Base-by-base conservation (phyloP, 176 grass and related monocot species). In the Bromus sterilis region DNA sequence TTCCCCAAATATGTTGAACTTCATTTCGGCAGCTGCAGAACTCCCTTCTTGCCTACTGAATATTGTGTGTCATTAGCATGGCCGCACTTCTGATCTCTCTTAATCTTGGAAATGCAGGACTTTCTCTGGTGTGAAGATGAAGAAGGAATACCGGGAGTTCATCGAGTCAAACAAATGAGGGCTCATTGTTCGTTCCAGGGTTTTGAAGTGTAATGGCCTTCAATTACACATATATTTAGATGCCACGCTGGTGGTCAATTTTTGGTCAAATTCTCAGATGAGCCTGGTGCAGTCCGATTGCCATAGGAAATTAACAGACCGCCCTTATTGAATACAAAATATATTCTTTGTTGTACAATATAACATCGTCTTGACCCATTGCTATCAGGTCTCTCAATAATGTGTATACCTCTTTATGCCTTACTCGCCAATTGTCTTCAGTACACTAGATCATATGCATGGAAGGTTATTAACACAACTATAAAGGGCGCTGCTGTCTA, bases 121-220 rank as follows among this genome's bases (percentile, higher is more conserved):
- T 66, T 58, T 96, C 53, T 79, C 97, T 30, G 97, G 97, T 62
- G 93, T 99, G 57, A 99, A 96, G 81, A 99, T 87, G 91, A 99
- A 99, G 91, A 99, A 99, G 60, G 93, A 99, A 90, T 99, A 99
- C 44, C 82, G 83, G 46, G 97, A 99, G 59, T 81, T 99, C 31
- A 90, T 99, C 11, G 97, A 96, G 79, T 76, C 87, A 4, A 90
- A 96, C 84, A 99, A 91, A 91, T 98, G 86, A 99, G 66, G 79
- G 32, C 34, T 28, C 21, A 28, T 7, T 39, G 65, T 67, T 7
- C n/a, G n/a, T 65, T 44, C 42, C 18, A 77, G 1, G 8, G 74
- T 79, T 85, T 78, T 82, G 36, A 56, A 33, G 74, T 66, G 44
- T 37, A 39, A 44, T n/a, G 13, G 20, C 78, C 71, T 28, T 78